Conservation (phyloP, 2,329 filamentous ascomycete species). For the Didymella segeticola region DNA sequence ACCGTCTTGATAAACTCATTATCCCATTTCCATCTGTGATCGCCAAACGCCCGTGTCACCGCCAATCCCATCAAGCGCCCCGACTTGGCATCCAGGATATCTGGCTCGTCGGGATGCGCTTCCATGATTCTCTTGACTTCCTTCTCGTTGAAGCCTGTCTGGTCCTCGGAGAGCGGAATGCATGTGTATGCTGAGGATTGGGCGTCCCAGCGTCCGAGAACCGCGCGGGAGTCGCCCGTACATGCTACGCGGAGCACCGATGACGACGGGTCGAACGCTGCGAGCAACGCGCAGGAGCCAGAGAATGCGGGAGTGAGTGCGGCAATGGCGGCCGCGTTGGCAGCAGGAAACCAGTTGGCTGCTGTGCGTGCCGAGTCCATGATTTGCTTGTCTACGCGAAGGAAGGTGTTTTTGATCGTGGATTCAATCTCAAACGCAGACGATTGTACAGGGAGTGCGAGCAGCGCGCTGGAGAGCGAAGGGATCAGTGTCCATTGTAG, state of each 20-base stretch:
- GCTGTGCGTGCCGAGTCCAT: slow-evolving; percentile 50
- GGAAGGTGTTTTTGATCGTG: slow-evolving; percentile 65
- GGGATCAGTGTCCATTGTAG: slow-evolving; percentile 54
- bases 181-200: slow-evolving; percentile 57
- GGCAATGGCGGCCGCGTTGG: slow-evolving; percentile 33
- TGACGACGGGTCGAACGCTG: slow-evolving; percentile 64
- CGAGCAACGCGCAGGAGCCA: slow-evolving; percentile 70
- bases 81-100: slow-evolving; percentile 59
- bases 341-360: slow-evolving; percentile 49
- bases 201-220: slow-evolving; percentile 62
- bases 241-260: slow-evolving; percentile 67
- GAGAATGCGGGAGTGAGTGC: slow-evolving; percentile 51
- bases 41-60: slow-evolving; percentile 72
- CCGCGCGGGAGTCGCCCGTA: slow-evolving; percentile 71
- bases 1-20: slow-evolving; percentile 56
- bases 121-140: slow-evolving; percentile 63
- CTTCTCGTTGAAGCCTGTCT: slow-evolving; percentile 67
- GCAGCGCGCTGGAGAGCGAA: slow-evolving; percentile 50
- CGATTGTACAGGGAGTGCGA: slow-evolving; percentile 32
- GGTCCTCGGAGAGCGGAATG: slow-evolving; percentile 66
- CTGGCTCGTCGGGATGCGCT: slow-evolving; percentile 68
- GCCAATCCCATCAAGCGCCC: slow-evolving; percentile 68
- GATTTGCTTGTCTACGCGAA: slow-evolving; percentile 64
- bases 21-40: slow-evolving; percentile 72
- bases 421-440: slow-evolving; percentile 59